Conservation (phyloP, 352 stramenopile species). For the Thraustotheca clavata region DNA sequence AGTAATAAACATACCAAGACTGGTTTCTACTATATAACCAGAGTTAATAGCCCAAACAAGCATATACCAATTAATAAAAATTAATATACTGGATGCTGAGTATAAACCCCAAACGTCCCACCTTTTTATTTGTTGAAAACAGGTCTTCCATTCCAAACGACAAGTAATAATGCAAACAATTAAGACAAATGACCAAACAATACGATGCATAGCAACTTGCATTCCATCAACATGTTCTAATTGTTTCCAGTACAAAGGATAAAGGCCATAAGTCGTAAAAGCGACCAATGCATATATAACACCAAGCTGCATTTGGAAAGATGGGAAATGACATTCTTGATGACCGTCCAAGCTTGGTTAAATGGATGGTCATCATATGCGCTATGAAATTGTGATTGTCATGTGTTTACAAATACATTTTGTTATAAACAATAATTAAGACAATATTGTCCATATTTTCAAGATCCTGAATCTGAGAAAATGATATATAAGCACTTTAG, state of each 20-base stretch:
- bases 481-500: too few relatives aligned
- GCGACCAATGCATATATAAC: not conserved
- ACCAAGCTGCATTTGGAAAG: conserved; percentile 1
- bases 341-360: too few relatives aligned
- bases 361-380: too few relatives aligned
- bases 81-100: conserved; percentile 6
- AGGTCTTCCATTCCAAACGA: conserved; percentile 1
- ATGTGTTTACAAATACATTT: too few relatives aligned
- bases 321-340: too few relatives aligned
- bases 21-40: conserved; percentile 17
- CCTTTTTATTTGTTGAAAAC: not conserved
- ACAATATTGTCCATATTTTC: too few relatives aligned
- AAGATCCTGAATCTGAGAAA: too few relatives aligned
- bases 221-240: not conserved
- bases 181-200: conserved; percentile 15
- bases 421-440: too few relatives aligned
- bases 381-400: too few relatives aligned
- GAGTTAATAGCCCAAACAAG: not conserved
- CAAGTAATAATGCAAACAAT: not conserved
- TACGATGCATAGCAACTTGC: not conserved
- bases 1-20: conserved; percentile 10
- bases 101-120: conserved; percentile 1
- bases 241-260: conserved; percentile 17
- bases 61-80: conserved; percentile 2
- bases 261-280: not conserved